Conservation (phyloP, 208 protist genomes). For the Leishmania lainsoni region DNA sequence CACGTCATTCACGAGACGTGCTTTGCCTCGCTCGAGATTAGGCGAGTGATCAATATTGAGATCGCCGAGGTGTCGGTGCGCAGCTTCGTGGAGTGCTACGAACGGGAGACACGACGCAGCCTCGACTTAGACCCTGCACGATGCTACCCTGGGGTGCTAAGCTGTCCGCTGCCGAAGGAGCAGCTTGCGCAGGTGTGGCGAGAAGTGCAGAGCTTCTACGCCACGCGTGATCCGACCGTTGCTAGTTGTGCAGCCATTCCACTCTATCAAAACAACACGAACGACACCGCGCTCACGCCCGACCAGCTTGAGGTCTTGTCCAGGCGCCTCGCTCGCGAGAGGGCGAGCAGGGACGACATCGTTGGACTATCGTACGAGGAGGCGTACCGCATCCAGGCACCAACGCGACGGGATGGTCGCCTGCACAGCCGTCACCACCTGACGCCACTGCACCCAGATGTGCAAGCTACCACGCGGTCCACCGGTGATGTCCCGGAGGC, state of each 20-base stretch:
- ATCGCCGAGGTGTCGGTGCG: conserved; percentile 28
- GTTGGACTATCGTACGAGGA: conserved; percentile 50
- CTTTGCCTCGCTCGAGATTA: conserved; percentile 52
- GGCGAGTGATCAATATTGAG: conserved; percentile 49
- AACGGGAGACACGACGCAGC: conserved; percentile 29
- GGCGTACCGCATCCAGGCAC: conserved; percentile 28
- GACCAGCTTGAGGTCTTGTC: conserved; percentile 36
- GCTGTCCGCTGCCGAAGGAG: conserved; percentile 64
- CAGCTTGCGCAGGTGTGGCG: conserved; percentile 63
- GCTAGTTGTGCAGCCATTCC: conserved; percentile 47
- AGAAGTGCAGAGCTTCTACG: conserved; percentile 44
- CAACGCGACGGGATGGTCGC: conserved; percentile 3
- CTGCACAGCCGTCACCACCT: neutral
- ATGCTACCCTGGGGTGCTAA: conserved; percentile 42
- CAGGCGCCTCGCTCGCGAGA: conserved; percentile 39
- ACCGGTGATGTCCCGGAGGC: neutral
- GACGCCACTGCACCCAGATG: neutral
- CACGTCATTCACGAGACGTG: conserved; percentile 57
- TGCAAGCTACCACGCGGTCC: neutral
- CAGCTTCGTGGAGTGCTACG: conserved; percentile 35
- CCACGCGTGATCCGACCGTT: conserved; percentile 29
- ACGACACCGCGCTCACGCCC: conserved; percentile 31
- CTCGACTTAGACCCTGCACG: conserved; percentile 40
- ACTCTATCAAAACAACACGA: conserved; percentile 42
- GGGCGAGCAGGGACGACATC: conserved; percentile 45